These are phyloP conservation scores for Podila epigama DNA, from an alignment of 192 early-diverging fungal genomes.

Conservation along the genomic window DNA sequence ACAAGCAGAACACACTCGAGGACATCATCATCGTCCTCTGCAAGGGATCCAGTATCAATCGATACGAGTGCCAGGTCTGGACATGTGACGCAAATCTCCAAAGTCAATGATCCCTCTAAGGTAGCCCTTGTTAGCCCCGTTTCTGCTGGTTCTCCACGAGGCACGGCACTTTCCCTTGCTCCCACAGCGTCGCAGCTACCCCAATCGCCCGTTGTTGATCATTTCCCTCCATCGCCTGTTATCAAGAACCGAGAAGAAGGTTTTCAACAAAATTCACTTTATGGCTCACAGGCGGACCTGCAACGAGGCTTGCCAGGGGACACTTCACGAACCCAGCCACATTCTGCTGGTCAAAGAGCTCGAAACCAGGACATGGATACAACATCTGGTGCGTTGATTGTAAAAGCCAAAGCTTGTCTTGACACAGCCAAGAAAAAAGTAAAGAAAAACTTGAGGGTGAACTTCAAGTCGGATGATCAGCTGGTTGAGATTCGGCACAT, in stretches of 20 bases:
- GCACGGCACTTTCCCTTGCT: too few relatives aligned
- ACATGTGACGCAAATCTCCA: neutral
- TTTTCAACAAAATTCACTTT: neutral
- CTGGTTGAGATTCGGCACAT: neutral
- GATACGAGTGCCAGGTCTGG: too few relatives aligned
- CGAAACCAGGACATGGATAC: neutral
- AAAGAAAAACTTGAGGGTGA: neutral
- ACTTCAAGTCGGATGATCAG: neutral
- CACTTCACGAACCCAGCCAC: neutral
- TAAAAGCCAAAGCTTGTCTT: neutral
- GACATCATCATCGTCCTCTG: neutral
- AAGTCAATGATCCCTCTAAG: neutral
- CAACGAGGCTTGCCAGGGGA: too few relatives aligned
- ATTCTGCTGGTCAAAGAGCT: neutral
- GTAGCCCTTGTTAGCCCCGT: neutral
- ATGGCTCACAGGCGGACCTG: too few relatives aligned
- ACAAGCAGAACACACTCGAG: too few relatives aligned
- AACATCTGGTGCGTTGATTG: neutral
- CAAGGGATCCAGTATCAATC: neutral
- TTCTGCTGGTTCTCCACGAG: too few relatives aligned
- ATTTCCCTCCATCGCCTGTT: neutral
- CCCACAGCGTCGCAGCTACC: neutral
- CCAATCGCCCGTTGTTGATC: neutral
- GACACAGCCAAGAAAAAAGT: neutral
- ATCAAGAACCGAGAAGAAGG: neutral